Evolutionary conservation across 345 rosid species (phyloP), one percentile per base, ranked within the genome.

Genomic region (Camelina laxa): DNA sequence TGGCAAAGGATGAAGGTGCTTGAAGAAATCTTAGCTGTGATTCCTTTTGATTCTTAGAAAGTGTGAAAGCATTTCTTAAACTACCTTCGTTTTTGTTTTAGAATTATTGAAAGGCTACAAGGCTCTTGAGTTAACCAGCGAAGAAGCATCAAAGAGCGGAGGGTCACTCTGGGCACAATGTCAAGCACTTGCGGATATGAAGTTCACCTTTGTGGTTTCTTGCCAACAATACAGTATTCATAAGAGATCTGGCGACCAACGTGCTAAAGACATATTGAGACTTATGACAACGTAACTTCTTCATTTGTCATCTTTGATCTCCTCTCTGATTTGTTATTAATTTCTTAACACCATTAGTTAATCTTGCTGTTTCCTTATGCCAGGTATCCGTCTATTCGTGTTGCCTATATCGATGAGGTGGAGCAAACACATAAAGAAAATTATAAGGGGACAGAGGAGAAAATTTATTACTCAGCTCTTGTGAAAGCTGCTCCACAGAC

Each of bases 121-220:
- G 79, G 92, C 92, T 60, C 83, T 84, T 17, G 96, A 89, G 63
- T 69, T 79, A 72, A 85, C 79, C 33, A 80, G 85, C 17, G 88
- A 87, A 51, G 87, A 84, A 82, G 82, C 76, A 64, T 85, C 85
- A 60, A 85, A 75, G 82, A 85, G 87, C 9, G 88, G 80, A 68
- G 80, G 82, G 74, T 87, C 91, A 22, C 76, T 87, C 21, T 81
- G 84, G 84, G 85, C 88, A 50, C 90, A 87, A 53, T 89, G 95
- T 84, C 95, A 91, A 77, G 92, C 89, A 30, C 85, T 89, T 48
- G 85, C 95, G 17, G 94, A 87, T 80, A 82, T 91, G 92, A 91
- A 91, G 80, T 91, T 91, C 83, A 81, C 91, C 7, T 91, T 84
- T 81, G 92, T 91, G 68, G 89, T 91, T 63, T 89, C 95, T 10